These are phyloP conservation scores for Cadophora malorum DNA, from an alignment of 2,329 filamentous ascomycete genomes.

Conservation along the genomic window DNA sequence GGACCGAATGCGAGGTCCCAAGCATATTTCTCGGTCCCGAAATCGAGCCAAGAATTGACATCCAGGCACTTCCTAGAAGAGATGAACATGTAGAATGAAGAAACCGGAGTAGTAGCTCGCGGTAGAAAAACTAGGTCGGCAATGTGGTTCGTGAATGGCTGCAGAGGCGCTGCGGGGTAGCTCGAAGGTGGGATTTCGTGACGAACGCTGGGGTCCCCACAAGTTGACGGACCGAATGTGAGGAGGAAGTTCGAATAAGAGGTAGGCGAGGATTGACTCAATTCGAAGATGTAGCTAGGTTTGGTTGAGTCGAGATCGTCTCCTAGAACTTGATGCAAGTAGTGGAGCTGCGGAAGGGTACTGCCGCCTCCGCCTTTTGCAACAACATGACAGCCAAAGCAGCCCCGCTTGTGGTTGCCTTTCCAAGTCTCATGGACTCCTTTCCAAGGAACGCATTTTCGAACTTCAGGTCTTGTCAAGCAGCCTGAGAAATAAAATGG, in stretches of 20 bases:
- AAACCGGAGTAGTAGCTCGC: neutral
- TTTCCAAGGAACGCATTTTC: too few relatives aligned
- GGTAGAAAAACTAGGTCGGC: neutral
- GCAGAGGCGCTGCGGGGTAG: slow-evolving; percentile 2
- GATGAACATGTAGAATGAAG: neutral
- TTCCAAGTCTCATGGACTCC: neutral
- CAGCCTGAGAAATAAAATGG: too few relatives aligned
- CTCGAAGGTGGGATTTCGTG: slow-evolving; percentile 12
- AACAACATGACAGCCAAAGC: too few relatives aligned
- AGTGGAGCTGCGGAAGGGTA: neutral
- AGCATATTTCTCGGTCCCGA: slow-evolving; percentile 4
- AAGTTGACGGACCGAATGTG: neutral
- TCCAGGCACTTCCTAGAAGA: slow-evolving; percentile 3
- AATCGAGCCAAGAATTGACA: neutral
- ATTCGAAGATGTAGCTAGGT: neutral
- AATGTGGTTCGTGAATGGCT: neutral
- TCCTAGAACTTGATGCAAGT: neutral
- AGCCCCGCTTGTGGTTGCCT: too few relatives aligned
- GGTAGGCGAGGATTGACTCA: neutral
- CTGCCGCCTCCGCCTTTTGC: neutral
- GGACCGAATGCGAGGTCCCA: neutral
- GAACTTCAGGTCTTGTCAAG: too few relatives aligned
- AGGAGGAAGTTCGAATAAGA: neutral
- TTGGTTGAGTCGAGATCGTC: neutral
- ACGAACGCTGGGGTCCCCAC: slow-evolving; percentile 1